Conservation (phyloP, 371 early-diverging fungal species). For the Furculomyces boomerangus region DNA sequence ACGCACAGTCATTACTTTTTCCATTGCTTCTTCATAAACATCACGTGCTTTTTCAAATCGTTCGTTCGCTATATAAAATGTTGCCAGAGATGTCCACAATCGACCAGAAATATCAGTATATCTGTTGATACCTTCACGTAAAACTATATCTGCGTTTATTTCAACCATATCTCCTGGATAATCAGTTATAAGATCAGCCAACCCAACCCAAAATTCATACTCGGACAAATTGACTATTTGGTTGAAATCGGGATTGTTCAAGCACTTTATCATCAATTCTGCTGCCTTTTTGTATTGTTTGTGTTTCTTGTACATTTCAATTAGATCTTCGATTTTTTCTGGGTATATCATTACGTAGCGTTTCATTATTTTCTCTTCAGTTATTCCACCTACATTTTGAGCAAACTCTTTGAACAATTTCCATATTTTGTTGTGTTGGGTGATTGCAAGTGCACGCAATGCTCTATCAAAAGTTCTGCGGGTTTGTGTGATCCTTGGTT, state of each 20-base stretch:
- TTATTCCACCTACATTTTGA: conserved; percentile 56
- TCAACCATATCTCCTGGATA: conserved; percentile 50
- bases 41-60: conserved; percentile 73
- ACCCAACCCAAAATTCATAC: conserved; percentile 73
- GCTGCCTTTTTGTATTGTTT: conserved; percentile 76
- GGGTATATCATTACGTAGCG: conserved; percentile 71
- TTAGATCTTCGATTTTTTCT: conserved; percentile 45
- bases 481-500: conserved; percentile 48
- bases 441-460: conserved; percentile 73
- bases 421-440: conserved; percentile 88
- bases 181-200: conserved; percentile 61
- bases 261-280: conserved; percentile 41
- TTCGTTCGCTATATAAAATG: conserved; percentile 57
- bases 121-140: conserved; percentile 72
- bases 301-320: conserved; percentile 44
- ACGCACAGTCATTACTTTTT: conserved; percentile 64
- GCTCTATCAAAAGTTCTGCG: conserved; percentile 82
- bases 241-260: conserved; percentile 50
- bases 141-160: conserved; percentile 34
- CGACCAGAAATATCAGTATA: conserved; percentile 75
- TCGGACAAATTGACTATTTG: conserved; percentile 36
- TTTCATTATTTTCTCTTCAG: conserved; percentile 55
- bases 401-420: conserved; percentile 66
- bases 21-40: conserved; percentile 84
- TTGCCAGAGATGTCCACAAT: conserved; percentile 74